phyloP scores from a whole-genome alignment of 768 basidiomycete species.

The Boletus tylopilopsis region DNA sequence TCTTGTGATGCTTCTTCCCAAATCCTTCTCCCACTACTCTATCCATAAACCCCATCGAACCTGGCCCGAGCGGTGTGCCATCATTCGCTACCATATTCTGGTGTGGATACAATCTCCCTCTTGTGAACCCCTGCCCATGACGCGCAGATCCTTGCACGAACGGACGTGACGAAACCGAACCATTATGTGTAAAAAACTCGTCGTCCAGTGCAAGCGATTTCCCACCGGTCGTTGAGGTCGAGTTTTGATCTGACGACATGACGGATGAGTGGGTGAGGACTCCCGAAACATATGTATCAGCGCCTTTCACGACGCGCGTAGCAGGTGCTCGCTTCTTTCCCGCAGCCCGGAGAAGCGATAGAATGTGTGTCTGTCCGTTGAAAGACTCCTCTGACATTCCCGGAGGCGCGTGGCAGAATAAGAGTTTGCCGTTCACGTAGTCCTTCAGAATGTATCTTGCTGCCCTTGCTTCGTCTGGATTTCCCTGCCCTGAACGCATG shows the following conservation, averaged over 20 bases:
- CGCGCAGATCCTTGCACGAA: slow-evolving; percentile 59
- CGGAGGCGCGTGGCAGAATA: slow-evolving; percentile 91
- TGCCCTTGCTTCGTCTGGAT: slow-evolving; percentile 93
- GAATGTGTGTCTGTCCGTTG: slow-evolving; percentile 66
- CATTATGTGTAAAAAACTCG: slow-evolving; percentile 71
- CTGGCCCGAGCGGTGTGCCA: slow-evolving; percentile 56
- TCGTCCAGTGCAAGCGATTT: slow-evolving; percentile 74
- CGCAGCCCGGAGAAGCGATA: slow-evolving; percentile 52
- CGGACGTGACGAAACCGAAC: slow-evolving; percentile 52
- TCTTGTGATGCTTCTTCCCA: slow-evolving; percentile 86
- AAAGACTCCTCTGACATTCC: slow-evolving; percentile 60
- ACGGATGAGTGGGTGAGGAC: not conserved
- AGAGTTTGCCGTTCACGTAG: slow-evolving; percentile 90
- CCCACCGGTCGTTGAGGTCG: slow-evolving; percentile 30
- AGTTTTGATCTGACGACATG: slow-evolving; percentile 13
- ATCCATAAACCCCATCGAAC: slow-evolving; percentile 39
- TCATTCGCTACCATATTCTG: slow-evolving; percentile 78
- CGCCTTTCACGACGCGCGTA: slow-evolving; percentile 79
- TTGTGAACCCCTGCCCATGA: slow-evolving; percentile 57
- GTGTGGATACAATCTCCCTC: slow-evolving; percentile 73
- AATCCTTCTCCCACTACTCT: slow-evolving; percentile 32
- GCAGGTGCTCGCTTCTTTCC: slow-evolving; percentile 88
- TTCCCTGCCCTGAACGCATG: slow-evolving; percentile 90
- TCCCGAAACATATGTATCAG: slow-evolving; percentile 72
- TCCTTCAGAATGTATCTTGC: slow-evolving; percentile 94